Evolutionary conservation across 2,329 filamentous ascomycete genomes (phyloP), one percentile per base, ranked within the genome.

Genomic region (Alternaria brassicicola): DNA sequence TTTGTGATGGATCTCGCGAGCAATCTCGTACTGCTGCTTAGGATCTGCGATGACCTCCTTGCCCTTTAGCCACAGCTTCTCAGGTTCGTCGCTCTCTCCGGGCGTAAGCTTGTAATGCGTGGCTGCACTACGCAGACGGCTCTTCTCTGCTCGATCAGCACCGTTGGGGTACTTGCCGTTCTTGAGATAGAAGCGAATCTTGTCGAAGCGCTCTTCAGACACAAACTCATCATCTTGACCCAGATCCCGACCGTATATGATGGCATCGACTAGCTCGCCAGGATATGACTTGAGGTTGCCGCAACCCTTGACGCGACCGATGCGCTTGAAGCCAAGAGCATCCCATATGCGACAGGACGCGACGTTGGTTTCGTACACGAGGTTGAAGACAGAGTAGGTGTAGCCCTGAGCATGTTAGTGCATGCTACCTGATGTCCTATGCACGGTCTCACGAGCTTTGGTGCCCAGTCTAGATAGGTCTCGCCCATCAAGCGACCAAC

Each of bases 121-220:
- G 38, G 93, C 93, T 46, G 94, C 93, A 78, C 91, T 96, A 69
- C 95, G 88, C 55, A 99, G 87, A 69, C 94, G 90, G 80, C 90
- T 94, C 85, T 98, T 98, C 79, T 98, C 95, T 56, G 93, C 93
- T 58, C 94, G 88, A 82, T 97, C 93, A 74, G 94, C 93, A 62
- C 93, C 94, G 70, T 89, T 89, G 59, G 95, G 95, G 78, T 99
- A 98, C 78, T 93, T 92, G 73, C 89, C 90, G 77, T 93, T 92
- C 80, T 96, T 96, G 74, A 98, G 88, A 79, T 98, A 98, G 83
- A 91, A 98, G 73, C 93, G 90, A 76, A 98, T 98, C 84, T 97
- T 97, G 83, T 97, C 94, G 83, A 98, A 98, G 68, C 95, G 91
- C 81, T 97, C 93, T 82, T 97, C 93, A 78, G 90, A 93, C 70